Evolutionary conservation across 2,329 filamentous ascomycete species (phyloP).

Genomic region (Cladosporium sp.): DNA sequence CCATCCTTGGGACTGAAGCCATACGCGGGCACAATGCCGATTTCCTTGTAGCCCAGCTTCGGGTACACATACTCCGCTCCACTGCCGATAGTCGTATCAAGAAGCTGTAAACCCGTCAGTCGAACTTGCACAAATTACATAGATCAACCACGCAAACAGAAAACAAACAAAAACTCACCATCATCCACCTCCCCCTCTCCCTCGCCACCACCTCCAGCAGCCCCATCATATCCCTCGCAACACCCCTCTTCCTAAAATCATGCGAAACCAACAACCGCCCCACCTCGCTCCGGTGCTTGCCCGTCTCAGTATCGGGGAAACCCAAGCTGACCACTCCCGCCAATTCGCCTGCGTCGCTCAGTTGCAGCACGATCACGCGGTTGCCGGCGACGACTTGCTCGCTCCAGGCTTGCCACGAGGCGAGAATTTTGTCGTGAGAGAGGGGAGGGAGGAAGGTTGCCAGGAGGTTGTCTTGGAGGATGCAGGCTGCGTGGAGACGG

Average conservation of each 20-base stretch:
- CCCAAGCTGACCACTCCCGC: conserved; percentile 60
- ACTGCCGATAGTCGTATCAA: conserved; percentile 57
- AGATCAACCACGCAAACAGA: neutral
- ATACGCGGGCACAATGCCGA: conserved; percentile 60
- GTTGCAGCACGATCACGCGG: conserved; percentile 52
- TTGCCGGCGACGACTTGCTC: conserved; percentile 50
- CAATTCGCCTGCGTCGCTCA: conserved; percentile 43
- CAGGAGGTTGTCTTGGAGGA: conserved; percentile 59
- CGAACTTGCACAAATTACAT: conserved; percentile 3
- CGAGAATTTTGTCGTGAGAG: conserved; percentile 56
- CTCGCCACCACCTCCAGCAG: conserved; percentile 59
- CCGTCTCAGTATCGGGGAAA: conserved; percentile 58
- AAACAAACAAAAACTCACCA: conserved; percentile 49
- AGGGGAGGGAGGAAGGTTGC: conserved; percentile 64
- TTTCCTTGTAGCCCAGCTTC: conserved; percentile 58
- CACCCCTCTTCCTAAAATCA: conserved; percentile 53
- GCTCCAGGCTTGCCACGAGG: conserved; percentile 60
- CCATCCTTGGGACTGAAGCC: conserved; percentile 51
- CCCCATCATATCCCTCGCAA: conserved; percentile 55
- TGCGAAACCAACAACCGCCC: conserved; percentile 62
- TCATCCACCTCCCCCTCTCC: conserved; percentile 51
- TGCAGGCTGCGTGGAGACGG: conserved; percentile 60
- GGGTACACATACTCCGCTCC: conserved; percentile 57
- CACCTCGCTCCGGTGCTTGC: conserved; percentile 56
- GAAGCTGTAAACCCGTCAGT: conserved; percentile 42